phyloP scores from a whole-genome alignment of 2,329 filamentous ascomycete genomes.

The Cercospora citrullina region DNA sequence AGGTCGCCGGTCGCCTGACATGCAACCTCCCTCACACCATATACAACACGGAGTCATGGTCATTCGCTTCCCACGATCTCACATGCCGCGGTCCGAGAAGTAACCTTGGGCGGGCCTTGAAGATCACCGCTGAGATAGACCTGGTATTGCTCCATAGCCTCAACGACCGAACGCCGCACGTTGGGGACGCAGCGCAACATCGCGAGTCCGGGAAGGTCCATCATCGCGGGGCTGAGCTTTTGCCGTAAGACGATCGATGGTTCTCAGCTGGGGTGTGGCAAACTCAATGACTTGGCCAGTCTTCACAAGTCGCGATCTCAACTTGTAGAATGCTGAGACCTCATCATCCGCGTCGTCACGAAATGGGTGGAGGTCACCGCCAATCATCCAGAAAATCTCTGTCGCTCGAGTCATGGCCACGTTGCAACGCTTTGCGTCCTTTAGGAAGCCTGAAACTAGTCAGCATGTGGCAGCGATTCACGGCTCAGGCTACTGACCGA shows the following conservation, averaged over 20 bases:
- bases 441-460: conserved; percentile 18
- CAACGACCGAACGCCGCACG: not conserved
- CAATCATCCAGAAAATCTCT: conserved; percentile 28
- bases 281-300: not conserved
- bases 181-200: not conserved
- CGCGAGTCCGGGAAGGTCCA: not conserved
- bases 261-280: not conserved
- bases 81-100: too few species aligned
- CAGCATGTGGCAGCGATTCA: not conserved
- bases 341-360: too few species aligned
- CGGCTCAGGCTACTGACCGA: not conserved
- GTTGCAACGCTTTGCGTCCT: conserved; percentile 21
- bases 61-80: too few species aligned
- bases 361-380: too few species aligned
- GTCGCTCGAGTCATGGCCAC: conserved; percentile 29
- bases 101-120: too few species aligned
- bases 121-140: too few species aligned
- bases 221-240: not conserved
- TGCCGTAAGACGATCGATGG: not conserved
- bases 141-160: too few species aligned
- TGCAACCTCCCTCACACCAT: too few species aligned
- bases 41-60: too few species aligned
- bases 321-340: not conserved
- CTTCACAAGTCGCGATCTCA: not conserved
- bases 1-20: too few species aligned